Conservation (phyloP, 257 asterid genomes). For the Nicotiana tomentosiformis region DNA sequence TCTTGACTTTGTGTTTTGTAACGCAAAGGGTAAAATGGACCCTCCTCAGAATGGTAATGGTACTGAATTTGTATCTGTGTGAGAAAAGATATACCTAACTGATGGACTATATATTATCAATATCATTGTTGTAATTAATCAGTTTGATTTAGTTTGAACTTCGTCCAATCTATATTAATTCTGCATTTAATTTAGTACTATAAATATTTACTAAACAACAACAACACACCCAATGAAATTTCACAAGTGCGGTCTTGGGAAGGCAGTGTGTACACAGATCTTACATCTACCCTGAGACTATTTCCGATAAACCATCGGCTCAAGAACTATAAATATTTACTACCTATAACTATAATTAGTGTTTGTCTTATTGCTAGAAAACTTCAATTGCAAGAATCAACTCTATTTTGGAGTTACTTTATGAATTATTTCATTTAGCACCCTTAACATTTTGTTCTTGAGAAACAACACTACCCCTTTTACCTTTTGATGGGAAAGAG, state of each 20-base stretch:
- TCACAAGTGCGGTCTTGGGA: no score
- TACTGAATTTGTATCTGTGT: constrained; percentile 15
- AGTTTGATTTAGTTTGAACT: neutral
- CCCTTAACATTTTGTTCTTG: no score
- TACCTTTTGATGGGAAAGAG: neutral
- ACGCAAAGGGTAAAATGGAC: constrained; percentile 22
- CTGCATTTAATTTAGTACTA: neutral
- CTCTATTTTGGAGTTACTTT: neutral
- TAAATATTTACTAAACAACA: no score
- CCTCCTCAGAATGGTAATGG: constrained; percentile 11
- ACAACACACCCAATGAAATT: no score
- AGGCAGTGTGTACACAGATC: no score
- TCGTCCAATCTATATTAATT: neutral
- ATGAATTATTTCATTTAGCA: neutral
- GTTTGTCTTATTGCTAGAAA: neutral
- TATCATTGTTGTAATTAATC: neutral
- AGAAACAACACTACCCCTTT: neutral
- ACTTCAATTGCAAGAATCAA: neutral
- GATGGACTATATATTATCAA: neutral
- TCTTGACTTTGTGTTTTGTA: constrained; percentile 50
- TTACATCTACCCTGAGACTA: no score
- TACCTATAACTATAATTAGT: no score
- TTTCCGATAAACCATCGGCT: no score
- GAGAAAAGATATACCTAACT: neutral
- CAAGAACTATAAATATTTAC: no score